Percentiles rank a stretch among this genome's conserved stretches.
These are phyloP conservation scores for Calonectria hawksworthii DNA, from an alignment of 2,329 filamentous ascomycete genomes.

Conservation along the genomic window DNA sequence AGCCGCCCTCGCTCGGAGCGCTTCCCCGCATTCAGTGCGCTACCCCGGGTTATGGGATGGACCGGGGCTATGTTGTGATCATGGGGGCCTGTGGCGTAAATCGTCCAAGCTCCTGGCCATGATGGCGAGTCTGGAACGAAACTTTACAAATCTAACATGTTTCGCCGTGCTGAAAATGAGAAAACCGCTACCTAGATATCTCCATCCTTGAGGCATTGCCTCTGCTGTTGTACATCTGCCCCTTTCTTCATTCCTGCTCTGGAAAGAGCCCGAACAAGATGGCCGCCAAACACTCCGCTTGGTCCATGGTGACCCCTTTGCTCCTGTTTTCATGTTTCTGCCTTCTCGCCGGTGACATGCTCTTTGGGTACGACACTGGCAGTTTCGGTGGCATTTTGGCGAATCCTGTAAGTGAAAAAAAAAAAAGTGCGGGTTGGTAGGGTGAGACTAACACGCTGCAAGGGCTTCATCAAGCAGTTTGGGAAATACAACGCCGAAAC, in stretches of 20 bases:
- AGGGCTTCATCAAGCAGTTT: constrained; percentile 10
- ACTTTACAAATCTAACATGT: background rate
- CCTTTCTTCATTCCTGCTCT: background rate
- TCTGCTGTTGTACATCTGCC: background rate
- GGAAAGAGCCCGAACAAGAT: background rate
- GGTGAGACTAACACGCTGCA: background rate
- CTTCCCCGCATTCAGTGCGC: background rate
- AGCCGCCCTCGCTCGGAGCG: constrained; percentile 2
- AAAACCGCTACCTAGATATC: background rate
- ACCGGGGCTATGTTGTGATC: constrained; percentile 1
- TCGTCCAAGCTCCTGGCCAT: background rate
- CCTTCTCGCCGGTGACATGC: constrained; percentile 23
- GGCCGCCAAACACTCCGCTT: background rate
- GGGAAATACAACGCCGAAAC: constrained; percentile 2
- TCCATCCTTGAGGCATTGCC: background rate
- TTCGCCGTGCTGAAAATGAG: background rate
- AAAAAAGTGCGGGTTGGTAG: background rate
- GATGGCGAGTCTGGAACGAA: background rate
- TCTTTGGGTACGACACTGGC: constrained; percentile 24
- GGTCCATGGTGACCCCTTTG: constrained; percentile 22
- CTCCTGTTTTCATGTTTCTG: constrained; percentile 27
- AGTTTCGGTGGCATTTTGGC: constrained; percentile 16
- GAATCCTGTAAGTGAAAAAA: constrained; percentile 13
- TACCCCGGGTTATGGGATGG: background rate
- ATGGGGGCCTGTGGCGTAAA: background rate